Evolutionary conservation across 2,329 filamentous ascomycete species (phyloP), one percentile per base, ranked within the genome.

Genomic region (Grosmannia clavigera): DNA sequence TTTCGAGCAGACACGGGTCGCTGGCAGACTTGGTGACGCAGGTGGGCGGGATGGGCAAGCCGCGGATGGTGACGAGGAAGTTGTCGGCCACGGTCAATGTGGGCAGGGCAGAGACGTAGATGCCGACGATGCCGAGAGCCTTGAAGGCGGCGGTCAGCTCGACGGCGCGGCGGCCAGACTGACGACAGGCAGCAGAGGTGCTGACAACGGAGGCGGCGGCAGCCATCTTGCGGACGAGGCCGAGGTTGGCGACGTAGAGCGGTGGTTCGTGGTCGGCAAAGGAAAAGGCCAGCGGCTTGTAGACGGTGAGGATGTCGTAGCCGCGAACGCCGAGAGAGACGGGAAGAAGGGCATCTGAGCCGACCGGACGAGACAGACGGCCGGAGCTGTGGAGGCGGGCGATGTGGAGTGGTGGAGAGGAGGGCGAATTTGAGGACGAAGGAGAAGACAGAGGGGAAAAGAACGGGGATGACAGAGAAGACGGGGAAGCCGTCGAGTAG

Each of bases 181-280:
- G 29, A 43, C 65, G 68, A 54, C 65, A 69, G 52, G 85, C 69
- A 40, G 79, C 79, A 33, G 81, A 77, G n/a, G 76, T 85, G 46
- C 76, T 78, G 1, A 86, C 75, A 9, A 96, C 79, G 0, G 90
- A 91, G 1, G 90, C 91, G 0, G 86, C 84, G 0, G 91, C 92
- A 0, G 90, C 90, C 88, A 97, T 95, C 72, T 96, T 96, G 2
- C 82, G 87, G 3, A 95, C 65, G 2, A 97, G 75, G 0, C 92
- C 92, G 0, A 97, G 72, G 22, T 87, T 84, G 0, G 89, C 84
- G 1, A 92, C 76, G 52, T 73, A 74, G 63, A 92, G 84, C 0
- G 74, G 71, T 0, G 77, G 29, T 2, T 11, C 27, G 22, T 12
- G 11, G 11, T 3, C 25, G 52, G 9, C 11, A 35, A 38, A 29